Evolutionary conservation across 176 grass and related monocot genomes (phyloP).

Genomic region (Phoenix roebelenii): DNA sequence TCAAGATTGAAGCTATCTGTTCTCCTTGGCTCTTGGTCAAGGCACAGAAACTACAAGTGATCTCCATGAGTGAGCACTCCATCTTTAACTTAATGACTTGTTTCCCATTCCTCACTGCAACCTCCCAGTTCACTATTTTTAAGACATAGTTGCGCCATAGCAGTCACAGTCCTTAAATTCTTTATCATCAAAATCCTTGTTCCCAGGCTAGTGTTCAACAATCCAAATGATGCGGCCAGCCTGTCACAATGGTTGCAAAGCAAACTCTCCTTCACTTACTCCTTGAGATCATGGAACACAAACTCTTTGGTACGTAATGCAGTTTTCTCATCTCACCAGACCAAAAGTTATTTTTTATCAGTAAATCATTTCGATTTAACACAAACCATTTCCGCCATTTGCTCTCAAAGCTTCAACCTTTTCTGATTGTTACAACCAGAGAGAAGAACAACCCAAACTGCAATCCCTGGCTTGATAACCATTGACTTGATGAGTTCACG

Average conservation of each 20-base stretch:
- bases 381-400: conserved; percentile 31
- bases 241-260: conserved; percentile 44
- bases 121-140: conserved; percentile 16
- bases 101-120: conserved; percentile 41
- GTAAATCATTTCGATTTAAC: conserved; percentile 28
- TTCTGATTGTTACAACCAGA: conserved; percentile 29
- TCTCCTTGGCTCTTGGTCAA: too few species aligned
- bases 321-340: too few species aligned
- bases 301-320: neutral
- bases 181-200: conserved; percentile 51
- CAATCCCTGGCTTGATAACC: conserved; percentile 27
- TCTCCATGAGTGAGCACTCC: conserved; percentile 37
- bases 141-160: conserved; percentile 46
- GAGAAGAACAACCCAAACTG: conserved; percentile 36
- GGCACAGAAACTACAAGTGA: conserved; percentile 32
- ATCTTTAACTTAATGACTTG: conserved; percentile 49
- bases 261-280: conserved; percentile 48
- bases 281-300: conserved; percentile 52
- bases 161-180: conserved; percentile 50
- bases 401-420: conserved; percentile 40
- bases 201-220: conserved; percentile 39
- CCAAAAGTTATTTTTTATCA: too few species aligned
- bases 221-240: conserved; percentile 43
- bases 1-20: too few species aligned
- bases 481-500: conserved; percentile 32